Base-by-base conservation (phyloP, 441 rosid genomes). In the Isatis lusitanica region DNA sequence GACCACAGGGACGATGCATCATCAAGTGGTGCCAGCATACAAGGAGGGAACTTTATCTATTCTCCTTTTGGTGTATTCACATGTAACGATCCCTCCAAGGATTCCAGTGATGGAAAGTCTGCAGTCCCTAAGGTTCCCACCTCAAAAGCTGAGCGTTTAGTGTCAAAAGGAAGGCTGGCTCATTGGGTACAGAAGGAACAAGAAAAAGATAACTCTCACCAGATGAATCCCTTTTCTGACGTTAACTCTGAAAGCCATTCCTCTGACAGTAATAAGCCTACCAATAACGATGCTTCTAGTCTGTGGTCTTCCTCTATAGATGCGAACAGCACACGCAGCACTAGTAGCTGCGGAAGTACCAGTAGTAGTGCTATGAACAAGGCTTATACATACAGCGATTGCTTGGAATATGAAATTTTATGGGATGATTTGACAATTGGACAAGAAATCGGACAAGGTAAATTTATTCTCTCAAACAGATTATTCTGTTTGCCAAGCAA, bases 371-470 rank as follows among this genome's bases (percentile, higher is more conserved):
- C 87, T 65, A 47, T 84, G 71, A 90, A 90, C 81, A 90, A 85
- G 86, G 86, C 79, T 76, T 97, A 90, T 70, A 61, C 81, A 77
- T 92, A 89, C 48, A 74, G 73, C 30, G 97, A 92, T 52, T 81
- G 88, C 84, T 84, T 90, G 74, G 98, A 94, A 70, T 89, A 80
- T 63, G 97, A 92, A 82, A 94, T 94, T 72, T 82, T 84, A 73
- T 94, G 96, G 97, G 97, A 94, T 70, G 97, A 94, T 78, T 75
- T 94, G 90, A 83, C 80, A 0, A 83, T 94, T 31, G 92, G 93
- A 50, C 94, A 94, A 69, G 90, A 87, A 79, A 86, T 94, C 42
- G 97, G 98, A 74, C 93, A 92, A 90, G 98, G 97, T 92, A 70
- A 70, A 76, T 56, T 4, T 26, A 74, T 64, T 48, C 30, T 39